A percentile compares a stretch with the other conserved stretches of the same genome.
Evolutionary conservation across 2,329 filamentous ascomycete species (phyloP).

Genomic region (Arthrobotrys conoides): DNA sequence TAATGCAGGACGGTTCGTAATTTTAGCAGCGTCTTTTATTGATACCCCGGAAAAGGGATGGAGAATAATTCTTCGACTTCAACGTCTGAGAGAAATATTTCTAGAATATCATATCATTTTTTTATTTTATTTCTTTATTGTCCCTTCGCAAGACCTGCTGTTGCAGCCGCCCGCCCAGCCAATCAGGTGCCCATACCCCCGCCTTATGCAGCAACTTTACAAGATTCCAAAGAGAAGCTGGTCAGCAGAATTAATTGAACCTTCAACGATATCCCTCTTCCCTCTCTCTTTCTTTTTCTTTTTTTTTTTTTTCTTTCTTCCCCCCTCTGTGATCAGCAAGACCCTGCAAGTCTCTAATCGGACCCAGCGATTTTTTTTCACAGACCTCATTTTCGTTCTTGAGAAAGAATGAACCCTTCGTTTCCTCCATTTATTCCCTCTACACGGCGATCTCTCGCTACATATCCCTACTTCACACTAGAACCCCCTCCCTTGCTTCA

Average conservation of each 20-base stretch:
- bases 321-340: conserved; percentile 29
- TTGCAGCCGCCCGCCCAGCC: conserved; percentile 35
- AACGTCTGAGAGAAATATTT: conserved; percentile 35
- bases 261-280: neutral
- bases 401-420: conserved; percentile 23
- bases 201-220: conserved; percentile 30
- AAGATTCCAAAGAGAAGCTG: conserved; percentile 38
- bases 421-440: conserved; percentile 13
- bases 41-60: conserved; percentile 41
- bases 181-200: conserved; percentile 36
- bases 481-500: conserved; percentile 40
- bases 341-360: neutral
- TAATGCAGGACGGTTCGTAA: conserved; percentile 46
- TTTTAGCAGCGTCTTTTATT: conserved; percentile 44
- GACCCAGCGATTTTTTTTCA: neutral
- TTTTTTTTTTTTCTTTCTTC: conserved; percentile 7
- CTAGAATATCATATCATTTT: conserved; percentile 30
- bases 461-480: conserved; percentile 37
- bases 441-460: conserved; percentile 26
- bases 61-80: conserved; percentile 25
- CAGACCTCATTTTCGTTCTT: conserved; percentile 1
- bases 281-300: neutral
- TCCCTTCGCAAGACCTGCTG: conserved; percentile 2
- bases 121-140: neutral
- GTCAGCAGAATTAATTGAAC: conserved; percentile 29